A percentile compares a stretch with the other conserved stretches of the same genome.
Conservation (phyloP, 2,329 filamentous ascomycete genomes). For the Pleomassaria siparia region DNA sequence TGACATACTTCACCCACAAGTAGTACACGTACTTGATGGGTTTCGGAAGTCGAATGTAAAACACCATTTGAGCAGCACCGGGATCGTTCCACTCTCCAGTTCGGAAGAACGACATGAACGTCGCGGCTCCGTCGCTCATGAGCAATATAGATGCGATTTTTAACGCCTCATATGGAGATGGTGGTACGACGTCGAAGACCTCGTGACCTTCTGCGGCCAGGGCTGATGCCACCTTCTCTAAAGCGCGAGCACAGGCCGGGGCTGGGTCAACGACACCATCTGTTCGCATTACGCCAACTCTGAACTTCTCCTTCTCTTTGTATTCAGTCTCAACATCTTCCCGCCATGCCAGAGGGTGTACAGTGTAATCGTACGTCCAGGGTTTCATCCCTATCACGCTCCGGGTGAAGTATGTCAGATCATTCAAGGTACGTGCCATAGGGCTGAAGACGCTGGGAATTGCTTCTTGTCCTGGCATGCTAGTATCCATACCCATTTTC, state of each 20-base stretch:
- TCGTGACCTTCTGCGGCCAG: constrained; percentile 74
- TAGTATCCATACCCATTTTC: constrained; percentile 78
- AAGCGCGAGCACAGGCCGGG: constrained; percentile 77
- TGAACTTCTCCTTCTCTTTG: constrained; percentile 62
- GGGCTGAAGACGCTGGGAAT: constrained; percentile 87
- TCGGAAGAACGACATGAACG: constrained; percentile 75
- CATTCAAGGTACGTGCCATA: constrained; percentile 83
- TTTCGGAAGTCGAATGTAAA: constrained; percentile 71
- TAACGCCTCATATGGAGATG: constrained; percentile 72
- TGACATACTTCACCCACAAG: constrained; percentile 83
- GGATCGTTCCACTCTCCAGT: constrained; percentile 77
- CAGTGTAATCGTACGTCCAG: constrained; percentile 85
- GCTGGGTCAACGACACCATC: constrained; percentile 84
- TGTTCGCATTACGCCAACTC: constrained; percentile 74
- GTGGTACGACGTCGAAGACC: constrained; percentile 66
- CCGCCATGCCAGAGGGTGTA: constrained; percentile 83
- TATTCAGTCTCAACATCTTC: constrained; percentile 61
- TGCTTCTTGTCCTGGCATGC: constrained; percentile 91
- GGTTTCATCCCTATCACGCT: constrained; percentile 78
- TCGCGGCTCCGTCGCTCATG: constrained; percentile 80
- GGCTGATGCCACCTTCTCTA: constrained; percentile 70
- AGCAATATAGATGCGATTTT: constrained; percentile 77
- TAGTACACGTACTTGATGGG: constrained; percentile 84
- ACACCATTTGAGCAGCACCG: constrained; percentile 73
- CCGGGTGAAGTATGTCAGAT: constrained; percentile 81